Conservation (phyloP, 1,139 yeast genomes). For the Sugiyamaella neomexicana region DNA sequence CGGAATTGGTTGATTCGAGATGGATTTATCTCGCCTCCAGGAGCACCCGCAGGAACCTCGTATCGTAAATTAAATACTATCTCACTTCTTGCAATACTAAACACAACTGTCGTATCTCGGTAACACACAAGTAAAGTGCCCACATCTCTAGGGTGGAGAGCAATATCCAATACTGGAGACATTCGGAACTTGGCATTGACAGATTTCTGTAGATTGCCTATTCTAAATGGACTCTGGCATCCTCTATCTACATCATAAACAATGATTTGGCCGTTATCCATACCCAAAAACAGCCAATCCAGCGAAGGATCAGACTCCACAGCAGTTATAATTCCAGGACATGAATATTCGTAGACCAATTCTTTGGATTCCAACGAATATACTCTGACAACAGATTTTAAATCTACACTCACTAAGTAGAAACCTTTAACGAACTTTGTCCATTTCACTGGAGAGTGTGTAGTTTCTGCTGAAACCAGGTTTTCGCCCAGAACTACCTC, state of each 20-base stretch:
- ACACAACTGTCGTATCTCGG: conserved; percentile 65
- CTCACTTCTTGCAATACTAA: conserved; percentile 61
- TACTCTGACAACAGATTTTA: conserved; percentile 56
- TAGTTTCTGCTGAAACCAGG: background rate
- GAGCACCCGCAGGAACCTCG: conserved; percentile 59
- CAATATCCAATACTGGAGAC: conserved; percentile 64
- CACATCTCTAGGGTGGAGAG: conserved; percentile 88
- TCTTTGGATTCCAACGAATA: conserved; percentile 67
- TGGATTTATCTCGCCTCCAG: conserved; percentile 60
- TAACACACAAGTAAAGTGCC: conserved; percentile 77
- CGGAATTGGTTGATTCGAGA: conserved; percentile 34
- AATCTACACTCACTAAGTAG: conserved; percentile 70
- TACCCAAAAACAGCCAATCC: conserved; percentile 83
- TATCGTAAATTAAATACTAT: conserved; percentile 59
- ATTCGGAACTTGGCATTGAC: conserved; percentile 38
- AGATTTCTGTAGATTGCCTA: conserved; percentile 68
- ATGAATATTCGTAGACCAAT: conserved; percentile 51
- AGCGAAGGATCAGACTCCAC: conserved; percentile 79
- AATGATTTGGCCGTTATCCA: conserved; percentile 69
- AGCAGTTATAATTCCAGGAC: conserved; percentile 64
- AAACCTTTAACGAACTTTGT: conserved; percentile 75
- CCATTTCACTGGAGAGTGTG: conserved; percentile 49
- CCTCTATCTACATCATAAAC: conserved; percentile 88
- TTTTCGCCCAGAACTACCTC: conserved; percentile 56
- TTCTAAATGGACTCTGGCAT: conserved; percentile 58